A percentile compares a stretch with the other conserved stretches of the same genome.
Conservation (phyloP, 2,329 filamentous ascomycete genomes). For the Ophiostoma perfectum region DNA sequence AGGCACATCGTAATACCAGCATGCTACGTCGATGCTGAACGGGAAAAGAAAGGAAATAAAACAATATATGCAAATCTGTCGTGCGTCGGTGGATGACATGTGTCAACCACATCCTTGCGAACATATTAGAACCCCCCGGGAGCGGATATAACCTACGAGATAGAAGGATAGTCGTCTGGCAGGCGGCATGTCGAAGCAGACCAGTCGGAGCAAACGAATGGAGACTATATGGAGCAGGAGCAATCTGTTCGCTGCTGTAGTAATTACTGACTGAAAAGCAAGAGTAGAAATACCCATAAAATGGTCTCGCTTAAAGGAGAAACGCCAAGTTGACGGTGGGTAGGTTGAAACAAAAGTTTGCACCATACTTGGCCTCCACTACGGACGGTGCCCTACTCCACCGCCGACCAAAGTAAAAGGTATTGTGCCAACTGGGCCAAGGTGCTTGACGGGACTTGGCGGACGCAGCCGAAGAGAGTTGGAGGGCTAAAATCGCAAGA, state of each 20-base stretch:
- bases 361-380: neutral
- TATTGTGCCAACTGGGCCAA: neutral
- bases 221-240: neutral
- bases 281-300: neutral
- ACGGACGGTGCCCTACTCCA: constrained; percentile 6
- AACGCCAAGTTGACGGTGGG: neutral
- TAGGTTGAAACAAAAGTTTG: constrained; percentile 1
- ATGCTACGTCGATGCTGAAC: neutral
- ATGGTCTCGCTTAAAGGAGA: neutral
- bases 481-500: neutral
- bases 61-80: neutral
- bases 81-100: neutral
- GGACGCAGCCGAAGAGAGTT: neutral
- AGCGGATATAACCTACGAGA: neutral
- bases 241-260: neutral
- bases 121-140: neutral
- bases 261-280: neutral
- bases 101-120: neutral
- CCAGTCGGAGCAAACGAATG: neutral
- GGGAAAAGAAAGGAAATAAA: neutral
- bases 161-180: no score
- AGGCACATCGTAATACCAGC: neutral
- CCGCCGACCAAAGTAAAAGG: neutral
- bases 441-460: neutral
- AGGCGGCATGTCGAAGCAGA: neutral